Evolutionary conservation across 345 rosid genomes (phyloP), one percentile per base, ranked within the genome.

Genomic region (Dipteronia dyeriana): DNA sequence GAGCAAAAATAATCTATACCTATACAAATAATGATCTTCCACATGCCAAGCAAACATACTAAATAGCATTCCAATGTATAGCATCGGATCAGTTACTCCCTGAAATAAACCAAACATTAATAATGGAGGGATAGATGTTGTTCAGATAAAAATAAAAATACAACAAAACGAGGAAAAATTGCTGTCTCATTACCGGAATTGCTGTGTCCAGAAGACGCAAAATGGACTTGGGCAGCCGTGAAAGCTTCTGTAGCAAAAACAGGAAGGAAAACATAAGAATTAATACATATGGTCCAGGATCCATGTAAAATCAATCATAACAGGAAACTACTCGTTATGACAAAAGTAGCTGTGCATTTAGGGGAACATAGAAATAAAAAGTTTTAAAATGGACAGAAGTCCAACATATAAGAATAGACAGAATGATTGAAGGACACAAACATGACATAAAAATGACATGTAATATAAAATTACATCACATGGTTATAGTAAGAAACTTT

Each of bases 41-140:
- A 97, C 99, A 66, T 97, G 99, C 99, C 99, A 97, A 56, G 99
- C 99, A 89, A 97, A 97, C 88, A 94, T 84, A 76, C 99, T 97
- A 85, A 97, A 97, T 38, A 97, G 88, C 99, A 97, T 97, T 82
- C 99, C 99, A 25, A 97, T 91, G 88, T 97, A 97, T 84, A 97
- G 98, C 99, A 97, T 97, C n/a, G 99, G 99, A 65, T 97, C 99
- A 43, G 99, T 97, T 75, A 97, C 94, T 75, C 99, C 99, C 99
- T 97, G 92, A 76, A 90, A 86, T 68, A 83, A 78, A 79, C 54
- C 73, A 71, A 75, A 64, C 3, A 54, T 66, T 69, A 77, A 79
- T 56, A 67, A 62, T 38, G 23, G 13, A n/a, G 72, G 26, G 11
- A 59, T 56, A 74, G 34, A 54, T 13, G 45, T 20, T 26, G 2